Evolutionary conservation across 2,329 filamentous ascomycete species (phyloP), one percentile per base, ranked within the genome.

Genomic region (Stachybotrys chartarum): DNA sequence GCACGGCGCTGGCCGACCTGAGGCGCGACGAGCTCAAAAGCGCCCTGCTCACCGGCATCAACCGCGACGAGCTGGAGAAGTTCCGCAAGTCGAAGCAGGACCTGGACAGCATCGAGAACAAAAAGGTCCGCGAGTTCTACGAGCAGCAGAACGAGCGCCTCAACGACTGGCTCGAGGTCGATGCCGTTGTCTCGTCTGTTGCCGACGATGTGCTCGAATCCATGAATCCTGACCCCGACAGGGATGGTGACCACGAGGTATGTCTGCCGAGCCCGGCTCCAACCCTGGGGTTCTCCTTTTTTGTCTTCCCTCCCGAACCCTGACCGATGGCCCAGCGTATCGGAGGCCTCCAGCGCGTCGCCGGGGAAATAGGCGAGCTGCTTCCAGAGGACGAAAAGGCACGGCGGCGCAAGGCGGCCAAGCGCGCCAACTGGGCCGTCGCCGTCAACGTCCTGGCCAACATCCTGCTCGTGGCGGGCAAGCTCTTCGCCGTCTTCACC

Each of bases 381-480:
- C 44, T 70, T 6, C 68, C 68, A 0, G 63, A 69, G 0, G 67
- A 68, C n/a, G 68, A 70, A 53, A 66, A 63, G 52, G 51, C 58
- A 30, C 62, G 63, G 51, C 60, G 68, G n/a, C 56, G 52, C 0
- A 62, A 56, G 32, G 66, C 65, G 1, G 61, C 59, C 2, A 57
- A 31, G 3, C 63, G 57, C 17, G 68, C 67, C 1, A 63, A 56
- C 7, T 48, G 90, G 35, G 91, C 91, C 30, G 92, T 97, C 63
- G 91, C 91, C 65, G 74, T 94, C 69, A 95, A 94, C 64, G 81
- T 94, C 52, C 70, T 79, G 3, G 90, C 90, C 51, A 95, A 95
- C 65, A 76, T 86, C 3, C 71, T 88, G 30, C 77, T 95, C 2
- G 78, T 95, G 1, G 79, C 81, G 5, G 82, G 88, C 52, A 95